These are phyloP conservation scores for Paracoccidioides lutzii DNA, from an alignment of 2,329 filamentous ascomycete genomes.

Conservation along the genomic window DNA sequence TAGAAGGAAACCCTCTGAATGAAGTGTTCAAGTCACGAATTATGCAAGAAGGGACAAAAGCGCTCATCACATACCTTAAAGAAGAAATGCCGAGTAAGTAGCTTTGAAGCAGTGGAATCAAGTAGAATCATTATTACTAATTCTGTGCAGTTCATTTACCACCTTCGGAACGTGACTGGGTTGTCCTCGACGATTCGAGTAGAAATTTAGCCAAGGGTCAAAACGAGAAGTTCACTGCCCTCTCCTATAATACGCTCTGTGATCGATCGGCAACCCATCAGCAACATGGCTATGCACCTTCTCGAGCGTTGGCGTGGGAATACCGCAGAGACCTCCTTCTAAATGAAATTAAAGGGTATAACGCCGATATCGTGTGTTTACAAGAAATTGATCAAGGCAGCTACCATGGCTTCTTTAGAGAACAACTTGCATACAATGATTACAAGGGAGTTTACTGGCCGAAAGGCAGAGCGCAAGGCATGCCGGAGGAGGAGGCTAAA, in stretches of 20 bases:
- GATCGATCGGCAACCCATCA: constrained; percentile 78
- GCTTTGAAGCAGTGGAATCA: constrained; percentile 11
- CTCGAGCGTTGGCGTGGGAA: constrained; percentile 70
- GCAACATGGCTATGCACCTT: constrained; percentile 83
- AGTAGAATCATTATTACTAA: constrained; percentile 8
- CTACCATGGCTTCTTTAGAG: constrained; percentile 81
- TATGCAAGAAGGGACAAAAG: constrained; percentile 75
- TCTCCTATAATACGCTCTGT: constrained; percentile 93
- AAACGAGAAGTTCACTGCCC: constrained; percentile 60
- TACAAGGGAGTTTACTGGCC: constrained; percentile 94
- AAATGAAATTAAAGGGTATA: constrained; percentile 62
- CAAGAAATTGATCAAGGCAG: constrained; percentile 90
- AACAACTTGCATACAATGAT: constrained; percentile 70
- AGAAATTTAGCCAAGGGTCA: constrained; percentile 35
- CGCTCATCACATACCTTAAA: constrained; percentile 67
- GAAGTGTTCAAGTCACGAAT: constrained; percentile 66
- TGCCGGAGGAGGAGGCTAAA: constrained; percentile 78
- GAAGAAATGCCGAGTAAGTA: constrained; percentile 72
- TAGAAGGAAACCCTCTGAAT: constrained; percentile 81
- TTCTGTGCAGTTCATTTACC: constrained; percentile 54
- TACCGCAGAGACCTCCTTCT: constrained; percentile 73
- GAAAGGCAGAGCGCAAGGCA: constrained; percentile 78
- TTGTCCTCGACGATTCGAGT: constrained; percentile 53
- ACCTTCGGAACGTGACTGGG: constrained; percentile 61
- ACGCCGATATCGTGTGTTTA: constrained; percentile 81